Percentiles rank a stretch among this genome's conserved stretches.
Evolutionary conservation across 1,139 yeast genomes (phyloP).

Genomic region (Protomyces lactucae-debilis): DNA sequence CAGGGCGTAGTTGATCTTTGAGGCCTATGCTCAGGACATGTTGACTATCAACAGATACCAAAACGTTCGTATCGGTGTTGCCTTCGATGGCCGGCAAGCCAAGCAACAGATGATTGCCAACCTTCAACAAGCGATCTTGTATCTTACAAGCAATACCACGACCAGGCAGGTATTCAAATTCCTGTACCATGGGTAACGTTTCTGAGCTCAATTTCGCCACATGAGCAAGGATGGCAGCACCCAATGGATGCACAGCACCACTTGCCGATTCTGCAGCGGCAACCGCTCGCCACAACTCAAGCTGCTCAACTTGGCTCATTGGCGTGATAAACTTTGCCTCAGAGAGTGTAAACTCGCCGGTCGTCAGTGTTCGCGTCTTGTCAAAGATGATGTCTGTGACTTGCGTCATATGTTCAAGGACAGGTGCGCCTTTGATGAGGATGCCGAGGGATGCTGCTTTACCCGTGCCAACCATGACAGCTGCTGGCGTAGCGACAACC

Average conservation of each 20-base stretch:
- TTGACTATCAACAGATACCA: constrained; percentile 34
- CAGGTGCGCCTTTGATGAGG: constrained; percentile 86
- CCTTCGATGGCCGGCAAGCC: background rate
- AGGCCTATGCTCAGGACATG: constrained; percentile 50
- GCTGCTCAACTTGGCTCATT: background rate
- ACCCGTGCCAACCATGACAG: constrained; percentile 98
- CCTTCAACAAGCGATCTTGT: background rate
- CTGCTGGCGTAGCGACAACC: constrained; percentile 96
- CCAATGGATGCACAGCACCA: constrained; percentile 42
- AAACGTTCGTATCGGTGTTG: background rate
- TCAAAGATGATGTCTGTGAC: constrained; percentile 75
- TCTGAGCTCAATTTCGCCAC: too few species aligned
- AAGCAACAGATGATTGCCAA: background rate
- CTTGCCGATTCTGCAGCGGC: constrained; percentile 65
- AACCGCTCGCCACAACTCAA: constrained; percentile 54
- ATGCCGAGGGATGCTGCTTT: constrained; percentile 88
- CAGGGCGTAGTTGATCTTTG: constrained; percentile 61
- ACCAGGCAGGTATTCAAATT: background rate
- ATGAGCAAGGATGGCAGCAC: background rate
- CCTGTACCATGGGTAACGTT: background rate
- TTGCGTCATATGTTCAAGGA: constrained; percentile 68
- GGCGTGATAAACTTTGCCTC: constrained; percentile 17
- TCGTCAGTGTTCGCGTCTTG: constrained; percentile 91
- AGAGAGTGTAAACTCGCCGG: constrained; percentile 67
- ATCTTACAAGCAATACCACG: constrained; percentile 1